Base-by-base conservation (phyloP, 805 yeast species). In the Myxozyma lipomycoides region DNA sequence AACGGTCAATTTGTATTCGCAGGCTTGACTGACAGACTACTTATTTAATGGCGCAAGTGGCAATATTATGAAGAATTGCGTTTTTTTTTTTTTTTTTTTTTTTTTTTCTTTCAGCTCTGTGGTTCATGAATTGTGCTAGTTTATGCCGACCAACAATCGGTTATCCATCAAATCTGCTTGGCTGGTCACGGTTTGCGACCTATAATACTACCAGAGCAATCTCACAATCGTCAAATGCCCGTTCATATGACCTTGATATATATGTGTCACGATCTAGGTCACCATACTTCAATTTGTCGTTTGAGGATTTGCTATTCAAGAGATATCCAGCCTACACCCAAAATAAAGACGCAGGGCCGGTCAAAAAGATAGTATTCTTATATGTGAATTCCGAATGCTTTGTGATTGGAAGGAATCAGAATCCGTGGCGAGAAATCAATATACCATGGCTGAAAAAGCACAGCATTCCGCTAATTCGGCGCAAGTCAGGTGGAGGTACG, bases 331-430 rank as follows among this genome's bases (percentile, higher is more conserved):
- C 70, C 0, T 65, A 65, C 17, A 28, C 41, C 18, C n/a, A 30
- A 18, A 9, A 21, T 10, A 3, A 4, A 36, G 7, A 37, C 4
- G 12, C 38, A n/a, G 21, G 22, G 19, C 26, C 28, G 26, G 50
- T 57, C 3, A 62, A 70, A 43, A 77, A 79, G 50, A 67, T 95
- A 48, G 69, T 93, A 25, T 64, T 88, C 51, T 73, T 91, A 48
- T 93, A 93, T 64, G 73, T 76, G 32, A 93, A 93, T 64, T 66
- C 78, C 1, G 87, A 91, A 0, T 86, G 96, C 65, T 87, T 89
- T n/a, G 95, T 93, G 1, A 73, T 93, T 10, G 99, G 99, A 0
- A 88, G 95, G 63, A 93, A 93, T 64, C 99, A 93, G 67, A 93
- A 89, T 56, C 95, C 96, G 2, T 91, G 91, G 87, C 78, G 81